Evolutionary conservation across 2,329 filamentous ascomycete species (phyloP).

Genomic region (Trichoderma atrobrunneum): DNA sequence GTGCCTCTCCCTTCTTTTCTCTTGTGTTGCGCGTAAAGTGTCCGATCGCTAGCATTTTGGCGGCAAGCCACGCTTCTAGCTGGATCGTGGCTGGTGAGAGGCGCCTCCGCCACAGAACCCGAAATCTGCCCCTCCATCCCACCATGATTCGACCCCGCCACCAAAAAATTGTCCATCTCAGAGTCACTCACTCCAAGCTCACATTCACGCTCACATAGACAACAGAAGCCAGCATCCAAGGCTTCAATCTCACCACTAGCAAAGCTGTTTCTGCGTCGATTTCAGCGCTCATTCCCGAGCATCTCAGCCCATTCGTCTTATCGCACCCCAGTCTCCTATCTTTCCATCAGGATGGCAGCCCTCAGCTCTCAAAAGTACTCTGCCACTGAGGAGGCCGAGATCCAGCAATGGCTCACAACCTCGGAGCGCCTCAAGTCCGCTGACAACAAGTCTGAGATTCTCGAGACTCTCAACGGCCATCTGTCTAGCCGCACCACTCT

Average conservation of each 20-base stretch:
- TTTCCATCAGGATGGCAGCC: slow-evolving; percentile 60
- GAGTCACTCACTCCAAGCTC: not conserved
- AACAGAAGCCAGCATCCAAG: slow-evolving; percentile 2
- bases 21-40: slow-evolving; percentile 22
- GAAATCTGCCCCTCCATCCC: slow-evolving; percentile 19
- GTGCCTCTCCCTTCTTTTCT: slow-evolving; percentile 11
- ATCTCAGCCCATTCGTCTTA: slow-evolving; percentile 35
- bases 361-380: slow-evolving; percentile 70
- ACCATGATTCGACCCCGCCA: slow-evolving; percentile 18
- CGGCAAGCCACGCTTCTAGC: not conserved
- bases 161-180: slow-evolving; percentile 3
- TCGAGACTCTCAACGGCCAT: slow-evolving; percentile 80
- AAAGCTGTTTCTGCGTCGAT: slow-evolving; percentile 47
- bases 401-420: slow-evolving; percentile 83
- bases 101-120: slow-evolving; percentile 4
- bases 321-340: slow-evolving; percentile 29
- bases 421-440: slow-evolving; percentile 61
- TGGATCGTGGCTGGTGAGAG: not conserved
- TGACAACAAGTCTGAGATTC: slow-evolving; percentile 63
- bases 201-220: not conserved
- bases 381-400: slow-evolving; percentile 77
- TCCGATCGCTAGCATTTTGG: not conserved
- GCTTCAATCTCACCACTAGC: slow-evolving; percentile 15
- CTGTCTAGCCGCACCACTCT: slow-evolving; percentile 85
- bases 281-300: slow-evolving; percentile 33